Percentiles rank a stretch among this genome's conserved stretches.
phyloP scores from a whole-genome alignment of 345 rosid species.

The Carallia brachiata region DNA sequence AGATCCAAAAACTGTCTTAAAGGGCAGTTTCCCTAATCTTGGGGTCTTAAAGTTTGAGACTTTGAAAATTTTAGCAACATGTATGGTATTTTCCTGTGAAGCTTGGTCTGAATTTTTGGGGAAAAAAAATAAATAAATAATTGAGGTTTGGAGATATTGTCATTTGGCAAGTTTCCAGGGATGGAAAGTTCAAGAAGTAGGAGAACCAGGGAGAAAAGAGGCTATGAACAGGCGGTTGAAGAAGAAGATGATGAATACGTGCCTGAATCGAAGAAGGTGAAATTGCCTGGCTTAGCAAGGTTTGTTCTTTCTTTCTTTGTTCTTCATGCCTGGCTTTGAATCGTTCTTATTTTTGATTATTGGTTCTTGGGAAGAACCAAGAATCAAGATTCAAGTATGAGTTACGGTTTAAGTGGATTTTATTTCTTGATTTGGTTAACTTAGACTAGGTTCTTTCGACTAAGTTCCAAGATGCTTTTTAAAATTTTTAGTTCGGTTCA shows the following conservation, averaged over 20 bases:
- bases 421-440: slow-evolving; percentile 6
- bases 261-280: slow-evolving; percentile 67
- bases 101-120: slow-evolving; percentile 18
- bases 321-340: background rate
- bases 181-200: slow-evolving; percentile 73
- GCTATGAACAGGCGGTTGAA: slow-evolving; percentile 47
- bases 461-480: background rate
- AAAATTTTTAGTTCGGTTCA: background rate
- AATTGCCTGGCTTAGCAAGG: slow-evolving; percentile 86
- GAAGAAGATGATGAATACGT: slow-evolving; percentile 42
- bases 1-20: slow-evolving; percentile 10
- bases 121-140: background rate
- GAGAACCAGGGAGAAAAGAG: slow-evolving; percentile 49
- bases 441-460: background rate
- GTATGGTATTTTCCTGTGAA: background rate
- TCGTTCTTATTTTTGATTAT: background rate
- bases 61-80: background rate
- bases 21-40: background rate
- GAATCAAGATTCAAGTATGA: background rate
- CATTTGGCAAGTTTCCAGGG: slow-evolving; percentile 22
- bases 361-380: background rate
- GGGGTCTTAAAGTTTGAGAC: background rate
- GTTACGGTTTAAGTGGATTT: background rate
- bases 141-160: slow-evolving; percentile 1
- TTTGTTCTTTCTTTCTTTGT: slow-evolving; percentile 11